Conservation (phyloP, 2,329 filamentous ascomycete species). For the Botrytis hyacinthi region DNA sequence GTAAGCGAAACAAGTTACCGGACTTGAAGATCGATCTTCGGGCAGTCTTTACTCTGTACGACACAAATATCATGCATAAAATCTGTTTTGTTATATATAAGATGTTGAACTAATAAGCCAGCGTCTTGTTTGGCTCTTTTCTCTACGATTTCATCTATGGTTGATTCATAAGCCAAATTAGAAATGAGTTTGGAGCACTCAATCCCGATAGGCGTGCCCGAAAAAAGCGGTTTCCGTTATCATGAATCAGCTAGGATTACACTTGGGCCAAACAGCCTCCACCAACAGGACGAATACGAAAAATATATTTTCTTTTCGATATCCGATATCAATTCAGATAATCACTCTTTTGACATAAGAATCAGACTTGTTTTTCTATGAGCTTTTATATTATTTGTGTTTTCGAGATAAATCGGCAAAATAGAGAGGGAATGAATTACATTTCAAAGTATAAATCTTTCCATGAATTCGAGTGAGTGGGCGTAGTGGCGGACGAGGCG, state of each 20-base stretch:
- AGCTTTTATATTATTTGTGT: neutral
- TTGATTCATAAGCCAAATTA: neutral
- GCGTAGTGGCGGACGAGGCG: slow-evolving; percentile 17
- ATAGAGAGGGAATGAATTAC: neutral
- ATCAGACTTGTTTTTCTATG: neutral
- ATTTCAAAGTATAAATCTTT: neutral
- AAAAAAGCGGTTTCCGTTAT: neutral
- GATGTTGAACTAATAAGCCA: neutral
- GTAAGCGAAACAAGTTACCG: neutral
- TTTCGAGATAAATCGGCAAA: neutral
- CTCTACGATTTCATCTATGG: neutral
- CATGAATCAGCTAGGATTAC: neutral
- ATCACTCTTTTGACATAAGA: neutral
- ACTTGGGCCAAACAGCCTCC: neutral
- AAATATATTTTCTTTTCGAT: neutral
- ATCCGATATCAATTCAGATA: neutral
- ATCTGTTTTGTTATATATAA: neutral
- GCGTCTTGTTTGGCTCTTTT: neutral
- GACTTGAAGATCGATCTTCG: neutral
- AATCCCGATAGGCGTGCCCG: neutral
- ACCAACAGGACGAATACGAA: neutral
- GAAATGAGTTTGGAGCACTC: neutral
- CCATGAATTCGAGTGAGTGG: neutral
- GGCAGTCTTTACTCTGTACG: neutral
- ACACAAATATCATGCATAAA: neutral